A percentile compares a stretch with the other conserved stretches of the same genome.
Evolutionary conservation across 768 basidiomycete species (phyloP).

Genomic region (Rubroboletus satanas): DNA sequence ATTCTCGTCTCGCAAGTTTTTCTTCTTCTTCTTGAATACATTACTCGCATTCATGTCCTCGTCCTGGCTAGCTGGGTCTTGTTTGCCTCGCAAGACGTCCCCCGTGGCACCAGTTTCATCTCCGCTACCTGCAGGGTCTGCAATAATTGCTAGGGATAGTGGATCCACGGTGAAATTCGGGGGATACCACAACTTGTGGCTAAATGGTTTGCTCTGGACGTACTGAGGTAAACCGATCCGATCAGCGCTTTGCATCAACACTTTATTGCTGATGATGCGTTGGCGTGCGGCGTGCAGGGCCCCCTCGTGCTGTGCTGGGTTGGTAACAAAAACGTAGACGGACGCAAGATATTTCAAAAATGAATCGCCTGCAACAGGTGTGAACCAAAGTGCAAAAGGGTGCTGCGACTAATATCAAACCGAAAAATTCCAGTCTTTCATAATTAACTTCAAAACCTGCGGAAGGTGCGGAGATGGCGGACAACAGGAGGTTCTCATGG

Average conservation of each 20-base stretch:
- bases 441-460: conserved; percentile 71
- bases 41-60: conserved; percentile 5
- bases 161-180: conserved; percentile 38
- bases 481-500: conserved; percentile 54
- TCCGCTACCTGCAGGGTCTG: conserved; percentile 28
- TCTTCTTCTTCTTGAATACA: conserved; percentile 38
- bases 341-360: conserved; percentile 79
- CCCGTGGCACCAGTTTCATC: conserved; percentile 24
- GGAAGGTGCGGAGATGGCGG: conserved; percentile 68
- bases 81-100: conserved; percentile 8
- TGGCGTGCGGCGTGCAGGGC: conserved; percentile 64
- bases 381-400: conserved; percentile 23
- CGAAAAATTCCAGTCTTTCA: conserved; percentile 80
- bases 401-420: conserved; percentile 36
- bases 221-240: conserved; percentile 63
- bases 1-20: conserved; percentile 37
- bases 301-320: conserved; percentile 63
- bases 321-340: conserved; percentile 67
- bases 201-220: conserved; percentile 69
- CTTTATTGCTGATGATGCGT: conserved; percentile 70
- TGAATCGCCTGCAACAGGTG: conserved; percentile 54
- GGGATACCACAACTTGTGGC: conserved; percentile 63
- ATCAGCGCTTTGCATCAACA: conserved; percentile 53
- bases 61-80: conserved; percentile 11
- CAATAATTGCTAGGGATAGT: conserved; percentile 9